Conservation (phyloP, 129 eudicot genomes). For the Flaveria brownii region DNA sequence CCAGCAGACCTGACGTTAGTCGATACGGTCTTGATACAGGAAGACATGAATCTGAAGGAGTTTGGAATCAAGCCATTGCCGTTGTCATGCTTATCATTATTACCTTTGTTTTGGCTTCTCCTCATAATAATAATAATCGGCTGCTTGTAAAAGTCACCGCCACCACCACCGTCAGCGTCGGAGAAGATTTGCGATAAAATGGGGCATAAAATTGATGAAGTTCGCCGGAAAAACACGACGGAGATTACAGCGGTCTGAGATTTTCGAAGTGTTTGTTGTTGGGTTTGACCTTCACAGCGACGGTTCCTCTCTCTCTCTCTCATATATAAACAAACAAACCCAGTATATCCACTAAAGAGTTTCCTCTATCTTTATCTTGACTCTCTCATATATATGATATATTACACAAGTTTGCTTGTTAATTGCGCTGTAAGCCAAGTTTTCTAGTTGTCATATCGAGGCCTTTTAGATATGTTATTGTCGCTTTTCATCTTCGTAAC, state of each 20-base stretch:
- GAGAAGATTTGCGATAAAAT: conserved; percentile 27
- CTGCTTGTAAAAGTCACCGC: conserved; percentile 21
- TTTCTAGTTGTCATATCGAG: neutral
- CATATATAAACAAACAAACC: too few species aligned
- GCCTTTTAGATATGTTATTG: conserved; percentile 1
- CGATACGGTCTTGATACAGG: conserved; percentile 71
- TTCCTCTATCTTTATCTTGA: too few species aligned
- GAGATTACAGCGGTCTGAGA: conserved; percentile 33
- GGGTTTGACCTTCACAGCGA: conserved; percentile 49
- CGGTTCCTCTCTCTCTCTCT: conserved; percentile 48
- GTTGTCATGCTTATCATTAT: conserved; percentile 32
- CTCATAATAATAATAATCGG: conserved; percentile 46
- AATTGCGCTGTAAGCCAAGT: conserved; percentile 36
- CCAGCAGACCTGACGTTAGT: conserved; percentile 65
- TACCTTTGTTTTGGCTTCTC: conserved; percentile 44
- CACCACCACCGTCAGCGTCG: conserved; percentile 48
- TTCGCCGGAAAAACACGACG: conserved; percentile 28
- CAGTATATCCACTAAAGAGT: too few species aligned
- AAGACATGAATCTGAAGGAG: conserved; percentile 60
- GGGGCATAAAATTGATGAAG: conserved; percentile 33
- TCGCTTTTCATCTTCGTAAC: neutral
- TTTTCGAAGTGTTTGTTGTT: conserved; percentile 39
- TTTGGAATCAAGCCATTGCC: conserved; percentile 55
- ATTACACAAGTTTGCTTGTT: conserved; percentile 23
- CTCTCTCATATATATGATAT: too few species aligned